These are phyloP conservation scores for Colletotrichum sojae DNA, from an alignment of 2,329 filamentous ascomycete species.

Conservation along the genomic window DNA sequence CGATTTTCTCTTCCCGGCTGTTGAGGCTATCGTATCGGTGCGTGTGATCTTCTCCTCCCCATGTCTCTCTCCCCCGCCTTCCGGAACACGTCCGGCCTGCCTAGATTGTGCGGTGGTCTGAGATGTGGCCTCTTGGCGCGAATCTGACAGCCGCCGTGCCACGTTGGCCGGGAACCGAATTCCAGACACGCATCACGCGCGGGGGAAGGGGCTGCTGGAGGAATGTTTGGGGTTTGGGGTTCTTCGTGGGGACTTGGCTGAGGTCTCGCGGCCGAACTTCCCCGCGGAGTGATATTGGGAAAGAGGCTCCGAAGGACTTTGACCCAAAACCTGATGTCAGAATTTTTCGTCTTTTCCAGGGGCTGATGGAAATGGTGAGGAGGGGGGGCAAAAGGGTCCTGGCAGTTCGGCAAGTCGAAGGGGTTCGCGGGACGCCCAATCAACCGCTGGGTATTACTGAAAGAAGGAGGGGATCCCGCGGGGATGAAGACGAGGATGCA, in stretches of 20 bases:
- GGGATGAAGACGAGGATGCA: conserved; percentile 17
- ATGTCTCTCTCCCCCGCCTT: neutral
- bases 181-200: conserved; percentile 2
- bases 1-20: conserved; percentile 19
- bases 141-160: conserved; percentile 10
- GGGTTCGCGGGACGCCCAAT: conserved; percentile 24
- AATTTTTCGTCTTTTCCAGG: neutral
- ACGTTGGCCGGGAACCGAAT: conserved; percentile 5
- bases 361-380: conserved; percentile 4
- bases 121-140: conserved; percentile 9
- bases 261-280: conserved; percentile 13
- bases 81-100: neutral
- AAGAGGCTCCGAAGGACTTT: conserved; percentile 19
- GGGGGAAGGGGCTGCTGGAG: neutral
- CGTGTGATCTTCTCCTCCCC: neutral
- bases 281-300: conserved; percentile 3
- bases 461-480: conserved; percentile 32
- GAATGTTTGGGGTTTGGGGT: neutral
- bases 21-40: neutral
- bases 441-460: conserved; percentile 30
- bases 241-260: neutral
- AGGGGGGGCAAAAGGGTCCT: conserved; percentile 1
- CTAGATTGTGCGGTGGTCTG: neutral
- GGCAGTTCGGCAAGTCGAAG: conserved; percentile 16
- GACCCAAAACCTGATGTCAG: conserved; percentile 31